Evolutionary conservation across 2,329 filamentous ascomycete genomes (phyloP).

Genomic region (Cordyceps javanica): DNA sequence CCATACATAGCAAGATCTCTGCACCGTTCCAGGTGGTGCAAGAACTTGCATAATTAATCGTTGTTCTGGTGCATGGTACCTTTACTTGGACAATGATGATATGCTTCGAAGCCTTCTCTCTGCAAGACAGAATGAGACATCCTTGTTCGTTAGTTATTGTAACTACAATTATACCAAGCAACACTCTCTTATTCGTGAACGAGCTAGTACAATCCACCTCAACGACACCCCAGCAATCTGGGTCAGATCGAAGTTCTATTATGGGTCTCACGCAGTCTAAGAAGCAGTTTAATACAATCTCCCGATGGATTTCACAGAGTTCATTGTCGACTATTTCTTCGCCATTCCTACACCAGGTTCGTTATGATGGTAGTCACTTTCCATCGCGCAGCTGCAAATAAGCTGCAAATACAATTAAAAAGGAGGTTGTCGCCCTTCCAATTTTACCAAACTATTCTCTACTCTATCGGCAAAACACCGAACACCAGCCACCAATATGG

Average conservation of each 20-base stretch:
- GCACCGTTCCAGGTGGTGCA: background rate
- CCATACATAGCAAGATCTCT: background rate
- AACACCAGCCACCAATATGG: background rate
- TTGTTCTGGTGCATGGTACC: background rate
- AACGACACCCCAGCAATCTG: background rate
- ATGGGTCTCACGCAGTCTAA: background rate
- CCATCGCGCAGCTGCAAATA: background rate
- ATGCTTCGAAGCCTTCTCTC: no score
- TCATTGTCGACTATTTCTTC: background rate
- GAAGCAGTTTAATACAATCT: background rate
- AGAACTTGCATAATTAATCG: no score
- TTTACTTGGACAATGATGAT: no score
- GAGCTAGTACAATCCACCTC: no score
- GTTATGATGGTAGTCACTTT: background rate
- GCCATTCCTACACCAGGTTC: background rate
- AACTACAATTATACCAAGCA: no score
- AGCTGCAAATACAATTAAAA: background rate
- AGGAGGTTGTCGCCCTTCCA: conserved; percentile 3
- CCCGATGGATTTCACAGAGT: background rate
- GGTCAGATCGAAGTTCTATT: background rate
- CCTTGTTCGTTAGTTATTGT: no score
- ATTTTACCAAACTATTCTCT: background rate
- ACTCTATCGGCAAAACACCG: background rate
- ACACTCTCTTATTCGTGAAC: no score
- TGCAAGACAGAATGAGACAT: no score